phyloP scores from a whole-genome alignment of 2,329 filamentous ascomycete genomes.

The Phyllosticta capitalensis region DNA sequence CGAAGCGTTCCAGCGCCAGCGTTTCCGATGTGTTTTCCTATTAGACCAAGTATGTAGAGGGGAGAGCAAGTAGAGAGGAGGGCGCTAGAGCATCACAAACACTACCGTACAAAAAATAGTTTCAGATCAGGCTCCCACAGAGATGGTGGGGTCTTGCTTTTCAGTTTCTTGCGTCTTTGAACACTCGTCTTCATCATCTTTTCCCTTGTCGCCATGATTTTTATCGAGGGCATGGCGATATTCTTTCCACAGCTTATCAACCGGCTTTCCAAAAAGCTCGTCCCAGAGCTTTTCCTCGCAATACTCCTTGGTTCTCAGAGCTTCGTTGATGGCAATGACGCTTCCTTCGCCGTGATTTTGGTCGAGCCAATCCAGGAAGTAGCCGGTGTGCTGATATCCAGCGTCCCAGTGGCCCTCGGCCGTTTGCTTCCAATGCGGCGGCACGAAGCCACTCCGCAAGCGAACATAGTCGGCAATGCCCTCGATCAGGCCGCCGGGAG shows the following conservation, averaged over 20 bases:
- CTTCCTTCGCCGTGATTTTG: conserved; percentile 43
- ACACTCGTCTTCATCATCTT: neutral
- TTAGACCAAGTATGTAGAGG: neutral
- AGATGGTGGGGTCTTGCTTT: neutral
- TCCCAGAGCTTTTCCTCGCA: conserved; percentile 48
- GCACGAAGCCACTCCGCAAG: conserved; percentile 59
- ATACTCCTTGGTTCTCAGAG: conserved; percentile 46
- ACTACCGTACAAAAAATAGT: neutral
- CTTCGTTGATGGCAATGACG: conserved; percentile 54
- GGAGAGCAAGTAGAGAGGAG: neutral
- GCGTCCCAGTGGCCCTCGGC: conserved; percentile 63
- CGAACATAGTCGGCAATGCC: conserved; percentile 91
- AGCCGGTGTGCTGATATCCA: conserved; percentile 85
- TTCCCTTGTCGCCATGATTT: conserved; percentile 22
- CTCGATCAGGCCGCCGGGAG: conserved; percentile 68
- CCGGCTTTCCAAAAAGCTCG: conserved; percentile 53
- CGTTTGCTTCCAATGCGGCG: conserved; percentile 70
- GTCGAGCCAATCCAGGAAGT: conserved; percentile 83
- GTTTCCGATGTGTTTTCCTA: neutral
- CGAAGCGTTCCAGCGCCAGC: neutral
- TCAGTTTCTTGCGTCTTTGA: neutral
- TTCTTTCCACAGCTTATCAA: conserved; percentile 64
- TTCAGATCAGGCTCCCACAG: neutral
- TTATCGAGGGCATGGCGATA: conserved; percentile 44
- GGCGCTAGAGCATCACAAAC: neutral